Evolutionary conservation across 441 rosid genomes (phyloP).

Genomic region (Pelargonium citronellum): DNA sequence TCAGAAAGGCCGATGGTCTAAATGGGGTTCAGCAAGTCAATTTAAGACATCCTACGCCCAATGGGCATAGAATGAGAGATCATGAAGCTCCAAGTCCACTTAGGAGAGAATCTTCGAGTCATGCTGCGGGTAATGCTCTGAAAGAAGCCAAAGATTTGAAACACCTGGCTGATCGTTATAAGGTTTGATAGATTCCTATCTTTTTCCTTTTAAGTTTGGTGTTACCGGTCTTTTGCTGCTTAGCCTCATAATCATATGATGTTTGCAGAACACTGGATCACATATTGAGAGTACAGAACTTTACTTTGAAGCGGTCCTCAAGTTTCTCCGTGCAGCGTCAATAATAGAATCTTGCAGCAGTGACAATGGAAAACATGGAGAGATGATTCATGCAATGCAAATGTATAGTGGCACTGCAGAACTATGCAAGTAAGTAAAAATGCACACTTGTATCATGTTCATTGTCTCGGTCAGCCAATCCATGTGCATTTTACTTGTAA

Average conservation of each 20-base stretch:
- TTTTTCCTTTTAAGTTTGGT: conserved; percentile 19
- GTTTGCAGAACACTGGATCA: conserved; percentile 50
- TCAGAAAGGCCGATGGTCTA: conserved; percentile 39
- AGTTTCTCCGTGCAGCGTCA: conserved; percentile 88
- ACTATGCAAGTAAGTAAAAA: conserved; percentile 84
- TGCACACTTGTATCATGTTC: neutral
- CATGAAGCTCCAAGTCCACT: conserved; percentile 58
- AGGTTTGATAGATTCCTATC: conserved; percentile 41
- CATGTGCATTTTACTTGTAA: neutral
- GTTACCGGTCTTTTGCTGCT: conserved; percentile 15
- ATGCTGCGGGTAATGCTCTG: conserved; percentile 62
- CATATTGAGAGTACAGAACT: conserved; percentile 54
- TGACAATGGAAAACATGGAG: conserved; percentile 64
- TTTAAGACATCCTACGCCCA: conserved; percentile 40
- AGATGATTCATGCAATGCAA: conserved; percentile 54
- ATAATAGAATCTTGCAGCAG: conserved; percentile 59
- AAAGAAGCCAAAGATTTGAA: conserved; percentile 93
- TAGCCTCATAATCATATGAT: conserved; percentile 18
- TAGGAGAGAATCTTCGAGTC: conserved; percentile 64
- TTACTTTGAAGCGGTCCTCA: conserved; percentile 89
- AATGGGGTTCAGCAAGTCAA: conserved; percentile 40
- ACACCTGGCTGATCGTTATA: conserved; percentile 86
- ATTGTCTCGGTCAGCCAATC: neutral
- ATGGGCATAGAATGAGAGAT: conserved; percentile 50
- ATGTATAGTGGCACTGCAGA: conserved; percentile 81